Evolutionary conservation across 139 green algal genomes (phyloP), one percentile per base, ranked within the genome.

Genomic region (Chlamydomonas eustigma): DNA sequence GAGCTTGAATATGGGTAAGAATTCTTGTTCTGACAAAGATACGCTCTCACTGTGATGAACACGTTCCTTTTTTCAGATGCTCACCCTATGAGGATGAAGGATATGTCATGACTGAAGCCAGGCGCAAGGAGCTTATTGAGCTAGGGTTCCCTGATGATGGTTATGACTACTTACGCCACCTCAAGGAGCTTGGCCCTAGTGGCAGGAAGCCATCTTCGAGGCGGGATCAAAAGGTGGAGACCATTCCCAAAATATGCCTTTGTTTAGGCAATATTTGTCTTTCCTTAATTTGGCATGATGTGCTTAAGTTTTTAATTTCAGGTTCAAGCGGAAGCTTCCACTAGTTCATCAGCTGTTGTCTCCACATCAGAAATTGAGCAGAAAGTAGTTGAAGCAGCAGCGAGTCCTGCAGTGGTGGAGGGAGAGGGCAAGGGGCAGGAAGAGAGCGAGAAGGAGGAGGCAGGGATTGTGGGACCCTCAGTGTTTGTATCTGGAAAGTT

Each of bases 141-240:
- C 81, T 93, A 36, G 93, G 95, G 4, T 91, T 98, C 35, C 94
- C 94, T 18, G 92, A 98, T 67, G 95, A 98, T 50, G 95, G 95
- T 2, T 98, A 98, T 79, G 92, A 98, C 80, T 98, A 98, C 82
- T 83, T 95, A 51, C 78, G 81, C 77, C 95, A 98, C 81, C 64
- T 97, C 77, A 78, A 88, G 0, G 84, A 77, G 4, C 58, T 88
- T 33, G 85, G 82, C 39, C 58, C 67, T 28, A 73, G 82, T 35
- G n/a, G 32, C 12, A 39, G 24, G 66, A 74, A 25, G 18, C 44
- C 44, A 12, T 58, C 44, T 12, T 58, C 44, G 12, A 58, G 44
- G 44, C 44, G 44, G 44, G 12, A 12, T 58, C 44, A 18, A n/a
- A n/a, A n/a, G n/a, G n/a, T n/a, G n/a, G n/a, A n/a, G n/a, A n/a